These are phyloP conservation scores for Conticribra guillardii DNA, from an alignment of 108 stramenopile genomes.

Conservation along the genomic window DNA sequence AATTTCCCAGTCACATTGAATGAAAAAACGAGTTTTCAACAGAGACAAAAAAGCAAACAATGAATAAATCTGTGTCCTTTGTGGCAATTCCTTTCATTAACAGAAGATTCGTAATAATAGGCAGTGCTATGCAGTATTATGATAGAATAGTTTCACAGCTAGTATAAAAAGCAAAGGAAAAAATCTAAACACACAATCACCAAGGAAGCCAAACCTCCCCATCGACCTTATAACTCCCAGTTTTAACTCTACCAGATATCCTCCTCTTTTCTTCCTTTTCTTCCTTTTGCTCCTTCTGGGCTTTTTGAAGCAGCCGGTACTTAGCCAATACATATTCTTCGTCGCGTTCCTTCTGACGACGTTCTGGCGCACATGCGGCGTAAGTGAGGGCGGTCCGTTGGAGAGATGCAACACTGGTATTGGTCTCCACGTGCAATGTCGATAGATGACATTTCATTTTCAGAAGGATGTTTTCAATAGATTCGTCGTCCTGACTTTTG, in stretches of 20 bases:
- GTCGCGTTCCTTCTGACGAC: slow-evolving; percentile 12
- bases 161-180: no score
- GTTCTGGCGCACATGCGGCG: not conserved
- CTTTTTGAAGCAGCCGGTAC: slow-evolving; percentile 14
- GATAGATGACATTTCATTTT: slow-evolving; percentile 29
- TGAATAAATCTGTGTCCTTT: no score
- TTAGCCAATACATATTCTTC: slow-evolving; percentile 10
- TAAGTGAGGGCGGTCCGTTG: slow-evolving; percentile 16
- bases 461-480: slow-evolving; percentile 18
- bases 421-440: slow-evolving; percentile 10
- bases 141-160: no score
- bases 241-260: slow-evolving; percentile 20
- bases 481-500: slow-evolving; percentile 32
- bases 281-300: slow-evolving; percentile 13
- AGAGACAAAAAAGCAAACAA: no score
- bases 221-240: slow-evolving; percentile 18
- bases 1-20: no score
- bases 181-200: slow-evolving; percentile 10
- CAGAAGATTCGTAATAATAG: no score
- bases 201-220: slow-evolving; percentile 18
- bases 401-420: slow-evolving; percentile 2
- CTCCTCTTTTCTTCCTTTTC: slow-evolving; percentile 16
- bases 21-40: no score
- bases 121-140: no score
- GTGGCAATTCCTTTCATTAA: no score